Base-by-base conservation (phyloP, 106 monocot species). In the Dioscorea zingiberensis region DNA sequence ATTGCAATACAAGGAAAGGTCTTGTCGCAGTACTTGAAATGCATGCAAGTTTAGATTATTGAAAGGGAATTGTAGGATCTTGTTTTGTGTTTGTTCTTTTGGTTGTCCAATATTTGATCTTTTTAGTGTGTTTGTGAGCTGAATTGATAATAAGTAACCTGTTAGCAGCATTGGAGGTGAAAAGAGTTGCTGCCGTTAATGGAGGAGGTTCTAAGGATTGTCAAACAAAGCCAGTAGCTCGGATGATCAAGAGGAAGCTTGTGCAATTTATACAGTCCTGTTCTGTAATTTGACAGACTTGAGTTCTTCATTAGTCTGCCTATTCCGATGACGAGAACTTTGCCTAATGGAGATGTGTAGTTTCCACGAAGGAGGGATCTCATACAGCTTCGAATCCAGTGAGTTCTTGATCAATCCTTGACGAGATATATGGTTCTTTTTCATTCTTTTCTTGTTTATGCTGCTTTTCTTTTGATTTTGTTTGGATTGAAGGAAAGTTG, bases 171-270 rank as follows among this genome's bases (percentile, higher is more conserved):
- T 24, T 76, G 25, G 27, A 94, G 68, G 67, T 73, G 61, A 60
- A 60, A 17, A 66, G n/a, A n/a, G n/a, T n/a, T n/a, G n/a, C n/a
- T n/a, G n/a, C n/a, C n/a, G n/a, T n/a, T n/a, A n/a, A n/a, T n/a
- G n/a, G n/a, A n/a, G n/a, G 57, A 47, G 21, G 69, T 25, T 63
- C 62, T 67, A 54, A 71, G 32, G 44, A 58, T 44, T 60, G 17
- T 55, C 62, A 76, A 18, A 13, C 26, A n/a, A 71, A 67, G 24
- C 19, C 67, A 47, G 11, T 72, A 13, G 85, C 92, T 16, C 62
- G 97, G 26, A 67, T 80, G 78, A 86, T 98, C 44, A 98, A 98
- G 81, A 81, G 73, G 23, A 84, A 84, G 64, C 59, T 98, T 16
- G 92, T 98, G 15, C 49, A 76, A 71, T 55, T 72, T 98, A 15